A percentile compares a stretch with the other conserved stretches of the same genome.
Evolutionary conservation across 768 basidiomycete species (phyloP).

Genomic region (Saitozyma sp.): DNA sequence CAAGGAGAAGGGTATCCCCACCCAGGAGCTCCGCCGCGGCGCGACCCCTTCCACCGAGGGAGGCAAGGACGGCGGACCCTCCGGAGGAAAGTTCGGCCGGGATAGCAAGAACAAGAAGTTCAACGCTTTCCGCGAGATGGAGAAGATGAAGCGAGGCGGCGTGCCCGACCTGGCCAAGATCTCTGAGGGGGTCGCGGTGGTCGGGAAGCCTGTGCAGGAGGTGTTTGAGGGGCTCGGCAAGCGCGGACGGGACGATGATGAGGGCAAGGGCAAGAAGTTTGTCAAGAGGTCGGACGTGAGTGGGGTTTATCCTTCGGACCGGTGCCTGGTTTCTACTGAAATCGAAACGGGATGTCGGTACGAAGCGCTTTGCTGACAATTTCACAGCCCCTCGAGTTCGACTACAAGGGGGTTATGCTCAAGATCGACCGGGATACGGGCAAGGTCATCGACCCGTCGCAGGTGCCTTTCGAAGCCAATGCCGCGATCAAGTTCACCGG

Average conservation of each 20-base stretch:
- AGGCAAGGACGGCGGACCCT: background rate
- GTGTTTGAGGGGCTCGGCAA: slow-evolving; percentile 21
- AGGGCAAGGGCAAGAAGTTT: slow-evolving; percentile 31
- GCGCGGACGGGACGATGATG: slow-evolving; percentile 41
- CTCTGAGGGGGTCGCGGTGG: slow-evolving; percentile 27
- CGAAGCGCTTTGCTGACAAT: background rate
- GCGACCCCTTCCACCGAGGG: background rate
- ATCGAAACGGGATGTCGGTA: no score
- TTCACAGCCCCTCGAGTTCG: slow-evolving; percentile 30
- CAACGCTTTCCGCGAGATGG: slow-evolving; percentile 53
- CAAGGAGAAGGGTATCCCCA: slow-evolving; percentile 78
- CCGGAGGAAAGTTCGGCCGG: slow-evolving; percentile 3
- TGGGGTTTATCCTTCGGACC: slow-evolving; percentile 10
- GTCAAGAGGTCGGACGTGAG: slow-evolving; percentile 18
- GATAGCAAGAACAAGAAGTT: slow-evolving; percentile 32
- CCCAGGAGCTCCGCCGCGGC: slow-evolving; percentile 22
- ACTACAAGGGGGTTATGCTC: slow-evolving; percentile 47
- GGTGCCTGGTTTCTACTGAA: no score
- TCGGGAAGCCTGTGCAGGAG: slow-evolving; percentile 18
- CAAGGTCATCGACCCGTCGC: slow-evolving; percentile 36
- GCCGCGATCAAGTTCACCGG: slow-evolving; percentile 49
- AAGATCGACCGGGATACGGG: slow-evolving; percentile 42
- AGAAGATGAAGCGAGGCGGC: slow-evolving; percentile 38
- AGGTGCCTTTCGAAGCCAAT: slow-evolving; percentile 39
- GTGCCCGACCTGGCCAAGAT: slow-evolving; percentile 35